phyloP scores from a whole-genome alignment of 495 filamentous ascomycete genomes.

The Niebla homalea region DNA sequence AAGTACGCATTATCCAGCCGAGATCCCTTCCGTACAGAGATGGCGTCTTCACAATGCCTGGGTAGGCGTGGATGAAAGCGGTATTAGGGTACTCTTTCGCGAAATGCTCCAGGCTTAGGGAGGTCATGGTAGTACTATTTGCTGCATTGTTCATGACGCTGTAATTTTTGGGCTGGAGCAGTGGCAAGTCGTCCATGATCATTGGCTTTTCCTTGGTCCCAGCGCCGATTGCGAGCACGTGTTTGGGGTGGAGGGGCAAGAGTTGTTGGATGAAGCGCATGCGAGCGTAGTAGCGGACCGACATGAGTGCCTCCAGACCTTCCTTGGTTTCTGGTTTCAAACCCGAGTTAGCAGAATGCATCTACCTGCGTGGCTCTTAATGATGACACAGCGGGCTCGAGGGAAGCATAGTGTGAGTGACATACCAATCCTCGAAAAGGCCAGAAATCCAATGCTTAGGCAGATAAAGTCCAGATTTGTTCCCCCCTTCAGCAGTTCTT shows the following conservation, averaged over 20 bases:
- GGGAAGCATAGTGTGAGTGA: not conserved
- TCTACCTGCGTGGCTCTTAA: not conserved
- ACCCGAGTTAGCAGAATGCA: not conserved
- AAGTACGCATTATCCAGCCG: not conserved
- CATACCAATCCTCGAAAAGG: not conserved
- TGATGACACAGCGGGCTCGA: not conserved
- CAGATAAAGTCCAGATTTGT: not conserved
- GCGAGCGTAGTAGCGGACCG: conserved; percentile 5
- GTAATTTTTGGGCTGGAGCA: not conserved
- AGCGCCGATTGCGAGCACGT: conserved; percentile 3
- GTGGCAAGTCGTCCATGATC: not conserved
- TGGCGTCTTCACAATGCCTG: conserved; percentile 24
- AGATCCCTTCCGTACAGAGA: not conserved
- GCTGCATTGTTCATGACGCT: not conserved
- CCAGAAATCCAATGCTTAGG: not conserved
- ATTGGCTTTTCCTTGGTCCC: not conserved
- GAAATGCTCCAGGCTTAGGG: conserved; percentile 23
- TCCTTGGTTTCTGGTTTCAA: conserved; percentile 2
- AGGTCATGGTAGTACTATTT: conserved; percentile 19
- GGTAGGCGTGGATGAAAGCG: conserved; percentile 27
- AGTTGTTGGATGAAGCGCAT: not conserved
- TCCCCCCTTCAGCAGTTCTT: not conserved
- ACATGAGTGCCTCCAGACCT: not conserved
- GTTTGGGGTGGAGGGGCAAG: conserved; percentile 1
- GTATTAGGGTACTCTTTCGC: conserved; percentile 18